Evolutionary conservation across 257 asterid genomes (phyloP), one percentile per base, ranked within the genome.

Genomic region (Fraxinus excelsior): DNA sequence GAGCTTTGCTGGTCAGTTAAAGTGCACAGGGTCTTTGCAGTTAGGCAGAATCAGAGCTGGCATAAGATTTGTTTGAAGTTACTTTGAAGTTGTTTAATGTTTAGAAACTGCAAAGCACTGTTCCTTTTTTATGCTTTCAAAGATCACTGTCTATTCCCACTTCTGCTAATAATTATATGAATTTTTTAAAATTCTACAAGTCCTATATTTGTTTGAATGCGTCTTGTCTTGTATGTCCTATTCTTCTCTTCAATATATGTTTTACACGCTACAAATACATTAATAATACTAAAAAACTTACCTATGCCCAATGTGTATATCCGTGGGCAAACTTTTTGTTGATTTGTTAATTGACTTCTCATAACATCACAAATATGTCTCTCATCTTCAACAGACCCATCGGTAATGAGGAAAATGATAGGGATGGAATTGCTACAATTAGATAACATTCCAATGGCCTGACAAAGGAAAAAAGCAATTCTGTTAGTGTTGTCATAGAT

Each of bases 381-480:
- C 89, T 93, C 99, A 82, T 93, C 92, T 83, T 91, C 94, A 74
- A 91, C 97, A 71, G 97, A 86, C 70, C 99, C 99, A 81, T 95
- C 99, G 37, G 99, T 95, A 73, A 93, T 79, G 31, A 95, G 98
- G 44, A 93, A 81, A 80, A 93, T 84, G 74, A 88, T 64, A 71
- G 99, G 98, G 76, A 90, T 74, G 35, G 91, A 82, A 73, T 84
- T 80, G 78, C 80, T 72, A 71, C 81, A 77, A 53, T 84, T 89
- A 62, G 97, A 88, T 69, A 95, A 78, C 94, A 95, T 86, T 80
- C 79, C 85, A 40, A 89, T 74, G 56, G 99, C 97, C 99, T 95
- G 96, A 83, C 73, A 80, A 78, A 64, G 37, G 40, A 66, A 78
- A 77, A 71, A 49, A 26, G 58, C 35, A 37, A 21, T 53, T 69